phyloP scores from a whole-genome alignment of 2,329 filamentous ascomycete genomes.

The Fusarium multiceps region DNA sequence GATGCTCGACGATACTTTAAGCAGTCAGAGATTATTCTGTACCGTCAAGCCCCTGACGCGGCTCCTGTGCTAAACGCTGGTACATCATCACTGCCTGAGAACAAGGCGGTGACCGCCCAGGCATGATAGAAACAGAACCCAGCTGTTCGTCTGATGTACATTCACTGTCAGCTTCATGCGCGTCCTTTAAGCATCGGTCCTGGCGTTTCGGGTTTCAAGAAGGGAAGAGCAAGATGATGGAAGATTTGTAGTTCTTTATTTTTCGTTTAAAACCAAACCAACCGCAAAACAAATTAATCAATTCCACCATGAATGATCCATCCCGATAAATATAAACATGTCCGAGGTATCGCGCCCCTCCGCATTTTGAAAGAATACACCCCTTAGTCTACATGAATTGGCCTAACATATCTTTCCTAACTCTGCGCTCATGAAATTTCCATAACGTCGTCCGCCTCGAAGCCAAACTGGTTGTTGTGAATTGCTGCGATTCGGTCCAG shows the following conservation, averaged over 20 bases:
- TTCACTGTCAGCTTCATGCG: slow-evolving; percentile 44
- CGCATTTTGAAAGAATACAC: slow-evolving; percentile 41
- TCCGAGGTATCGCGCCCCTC: slow-evolving; percentile 49
- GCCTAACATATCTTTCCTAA: slow-evolving; percentile 14
- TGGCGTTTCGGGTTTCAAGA: slow-evolving; percentile 53
- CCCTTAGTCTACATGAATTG: slow-evolving; percentile 42
- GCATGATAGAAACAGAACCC: slow-evolving; percentile 35
- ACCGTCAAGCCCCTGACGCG: slow-evolving; percentile 78
- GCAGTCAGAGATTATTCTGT: slow-evolving; percentile 97
- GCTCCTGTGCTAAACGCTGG: slow-evolving; percentile 50
- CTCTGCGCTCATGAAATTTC: slow-evolving; percentile 56
- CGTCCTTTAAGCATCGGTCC: slow-evolving; percentile 54
- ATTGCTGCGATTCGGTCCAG: slow-evolving; percentile 89
- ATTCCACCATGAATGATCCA: slow-evolving; percentile 43
- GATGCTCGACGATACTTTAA: slow-evolving; percentile 99
- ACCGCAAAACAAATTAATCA: slow-evolving; percentile 41
- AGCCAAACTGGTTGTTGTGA: slow-evolving; percentile 88
- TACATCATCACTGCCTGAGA: slow-evolving; percentile 57
- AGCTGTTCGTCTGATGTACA: slow-evolving; percentile 31
- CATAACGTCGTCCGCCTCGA: slow-evolving; percentile 68
- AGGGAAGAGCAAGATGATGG: slow-evolving; percentile 40
- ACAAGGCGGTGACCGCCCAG: slow-evolving; percentile 55
- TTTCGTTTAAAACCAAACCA: slow-evolving; percentile 34
- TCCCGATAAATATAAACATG: slow-evolving; percentile 38
- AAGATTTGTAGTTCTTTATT: slow-evolving; percentile 40